These are phyloP conservation scores for Plantago major DNA, from an alignment of 257 asterid genomes.

Conservation along the genomic window DNA sequence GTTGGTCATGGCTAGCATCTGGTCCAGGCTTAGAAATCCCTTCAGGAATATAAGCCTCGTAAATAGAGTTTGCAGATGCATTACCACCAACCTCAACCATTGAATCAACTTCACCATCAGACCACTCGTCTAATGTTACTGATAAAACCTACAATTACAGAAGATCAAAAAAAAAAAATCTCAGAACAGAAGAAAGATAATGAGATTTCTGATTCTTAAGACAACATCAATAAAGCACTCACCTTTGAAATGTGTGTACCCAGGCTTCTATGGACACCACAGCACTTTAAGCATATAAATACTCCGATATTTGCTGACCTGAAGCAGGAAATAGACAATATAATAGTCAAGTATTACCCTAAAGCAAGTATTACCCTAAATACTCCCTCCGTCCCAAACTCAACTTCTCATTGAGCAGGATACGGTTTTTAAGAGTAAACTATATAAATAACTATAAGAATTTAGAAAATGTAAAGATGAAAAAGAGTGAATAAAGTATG, in stretches of 20 bases:
- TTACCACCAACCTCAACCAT: slow-evolving; percentile 97
- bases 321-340: slow-evolving; percentile 6
- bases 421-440: too few relatives aligned
- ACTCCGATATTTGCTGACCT: slow-evolving; percentile 98
- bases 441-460: too few relatives aligned
- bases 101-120: slow-evolving; percentile 81
- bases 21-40: slow-evolving; percentile 79
- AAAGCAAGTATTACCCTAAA: too few relatives aligned
- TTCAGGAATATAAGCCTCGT: slow-evolving; percentile 91
- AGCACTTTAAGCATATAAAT: slow-evolving; percentile 93
- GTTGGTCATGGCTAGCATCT: slow-evolving; percentile 74
- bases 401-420: too few relatives aligned
- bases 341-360: neutral
- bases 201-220: neutral
- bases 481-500: neutral
- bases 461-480: too few relatives aligned
- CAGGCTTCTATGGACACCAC: slow-evolving; percentile 94
- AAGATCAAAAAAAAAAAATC: slow-evolving; percentile 3
- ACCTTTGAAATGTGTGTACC: slow-evolving; percentile 95
- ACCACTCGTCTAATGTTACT: slow-evolving; percentile 97
- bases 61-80: slow-evolving; percentile 82
- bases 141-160: slow-evolving; percentile 66
- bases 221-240: slow-evolving; percentile 5
- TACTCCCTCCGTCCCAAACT: too few relatives aligned
- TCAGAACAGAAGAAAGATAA: neutral